Evolutionary conservation across 768 basidiomycete genomes (phyloP).

Genomic region (Boletellus ananiceps): DNA sequence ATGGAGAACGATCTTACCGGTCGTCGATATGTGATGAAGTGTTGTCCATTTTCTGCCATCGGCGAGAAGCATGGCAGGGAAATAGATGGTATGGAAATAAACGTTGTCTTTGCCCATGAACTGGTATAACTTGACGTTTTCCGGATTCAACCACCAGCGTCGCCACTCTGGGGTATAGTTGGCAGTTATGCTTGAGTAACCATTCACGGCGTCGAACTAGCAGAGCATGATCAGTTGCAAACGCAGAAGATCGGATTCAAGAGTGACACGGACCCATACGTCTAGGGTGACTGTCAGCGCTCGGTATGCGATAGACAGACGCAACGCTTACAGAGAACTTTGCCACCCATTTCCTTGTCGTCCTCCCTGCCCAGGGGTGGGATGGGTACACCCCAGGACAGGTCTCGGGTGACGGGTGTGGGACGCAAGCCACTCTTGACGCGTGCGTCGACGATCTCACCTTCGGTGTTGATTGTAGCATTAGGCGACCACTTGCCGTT

Average conservation of each 20-base stretch:
- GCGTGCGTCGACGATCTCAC: constrained; percentile 85
- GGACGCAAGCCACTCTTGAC: constrained; percentile 81
- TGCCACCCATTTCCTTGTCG: constrained; percentile 81
- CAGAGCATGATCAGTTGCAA: constrained; percentile 1
- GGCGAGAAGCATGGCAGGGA: constrained; percentile 83
- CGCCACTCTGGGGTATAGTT: constrained; percentile 93
- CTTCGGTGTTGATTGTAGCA: constrained; percentile 82
- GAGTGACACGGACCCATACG: constrained; percentile 73
- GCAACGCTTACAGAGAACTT: constrained; percentile 84
- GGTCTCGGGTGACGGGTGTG: constrained; percentile 88
- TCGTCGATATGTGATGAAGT: constrained; percentile 91
- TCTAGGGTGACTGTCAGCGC: constrained; percentile 41
- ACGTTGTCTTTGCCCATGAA: constrained; percentile 99
- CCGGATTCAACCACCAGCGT: constrained; percentile 93
- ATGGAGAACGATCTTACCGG: constrained; percentile 51
- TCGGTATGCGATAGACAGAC: neutral
- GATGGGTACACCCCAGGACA: constrained; percentile 95
- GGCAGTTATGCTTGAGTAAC: constrained; percentile 96
- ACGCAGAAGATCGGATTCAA: neutral
- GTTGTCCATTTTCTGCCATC: constrained; percentile 92
- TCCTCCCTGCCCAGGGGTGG: constrained; percentile 69
- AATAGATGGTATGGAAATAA: constrained; percentile 97
- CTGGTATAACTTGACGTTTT: constrained; percentile 88
- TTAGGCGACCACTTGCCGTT: constrained; percentile 92
- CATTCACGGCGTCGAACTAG: constrained; percentile 96